Percentiles rank a stretch among this genome's conserved stretches.
These are phyloP conservation scores for Ulota crispa DNA, from an alignment of 225 moss, liverwort and hornwort genomes.

Conservation along the genomic window DNA sequence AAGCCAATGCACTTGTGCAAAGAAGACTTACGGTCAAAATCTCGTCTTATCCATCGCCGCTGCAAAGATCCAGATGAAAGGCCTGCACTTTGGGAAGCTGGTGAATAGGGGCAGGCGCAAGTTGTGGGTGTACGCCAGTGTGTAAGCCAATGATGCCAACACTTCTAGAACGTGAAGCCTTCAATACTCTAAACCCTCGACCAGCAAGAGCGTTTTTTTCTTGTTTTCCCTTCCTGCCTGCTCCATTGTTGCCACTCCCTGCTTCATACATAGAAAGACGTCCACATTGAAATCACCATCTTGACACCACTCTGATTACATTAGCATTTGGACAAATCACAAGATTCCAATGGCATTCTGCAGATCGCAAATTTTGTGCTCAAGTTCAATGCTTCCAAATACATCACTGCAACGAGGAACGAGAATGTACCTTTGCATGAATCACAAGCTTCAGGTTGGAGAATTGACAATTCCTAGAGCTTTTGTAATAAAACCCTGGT, in stretches of 20 bases:
- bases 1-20: not conserved
- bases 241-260: slow-evolving; percentile 26
- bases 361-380: not conserved
- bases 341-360: not conserved
- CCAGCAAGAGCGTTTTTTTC: slow-evolving; percentile 56
- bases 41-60: slow-evolving; percentile 61
- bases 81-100: slow-evolving; percentile 47
- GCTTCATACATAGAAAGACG: not conserved
- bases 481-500: not conserved
- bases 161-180: slow-evolving; percentile 80
- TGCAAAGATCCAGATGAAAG: slow-evolving; percentile 78
- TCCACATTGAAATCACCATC: not conserved
- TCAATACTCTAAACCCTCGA: slow-evolving; percentile 83
- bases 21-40: slow-evolving; percentile 57
- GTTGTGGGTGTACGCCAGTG: slow-evolving; percentile 76
- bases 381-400: not conserved
- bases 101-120: slow-evolving; percentile 32
- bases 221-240: slow-evolving; percentile 7
- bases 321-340: not conserved
- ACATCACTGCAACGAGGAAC: not conserved
- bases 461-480: not conserved
- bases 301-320: no score
- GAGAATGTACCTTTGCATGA: not conserved
- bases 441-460: not conserved
- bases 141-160: slow-evolving; percentile 37